A percentile compares a stretch with the other conserved stretches of the same genome.
These are phyloP conservation scores for Lentinula lateritia DNA, from an alignment of 768 basidiomycete species.

Conservation along the genomic window DNA sequence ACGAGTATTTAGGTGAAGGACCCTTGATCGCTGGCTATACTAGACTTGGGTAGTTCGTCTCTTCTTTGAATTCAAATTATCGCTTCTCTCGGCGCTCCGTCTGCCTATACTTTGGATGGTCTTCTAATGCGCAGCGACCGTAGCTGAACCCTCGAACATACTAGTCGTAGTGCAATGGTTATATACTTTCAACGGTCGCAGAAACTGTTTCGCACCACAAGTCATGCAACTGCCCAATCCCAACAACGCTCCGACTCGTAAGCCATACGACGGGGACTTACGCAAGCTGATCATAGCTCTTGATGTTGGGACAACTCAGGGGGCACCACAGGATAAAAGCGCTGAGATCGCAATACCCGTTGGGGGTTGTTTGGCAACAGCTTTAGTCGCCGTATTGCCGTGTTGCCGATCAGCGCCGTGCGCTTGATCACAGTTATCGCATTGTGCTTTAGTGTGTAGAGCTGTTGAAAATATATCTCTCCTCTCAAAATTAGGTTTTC, in stretches of 20 bases:
- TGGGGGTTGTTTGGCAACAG: no score
- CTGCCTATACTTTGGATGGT: not conserved
- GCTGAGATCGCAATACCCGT: no score
- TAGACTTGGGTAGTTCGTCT: not conserved
- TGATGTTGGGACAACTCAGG: constrained; percentile 24
- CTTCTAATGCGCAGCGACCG: not conserved
- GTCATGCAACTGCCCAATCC: not conserved
- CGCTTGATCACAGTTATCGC: no score
- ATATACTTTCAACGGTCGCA: not conserved
- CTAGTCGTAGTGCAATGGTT: not conserved
- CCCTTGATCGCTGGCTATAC: not conserved
- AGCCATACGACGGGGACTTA: constrained; percentile 23
- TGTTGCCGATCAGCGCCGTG: no score
- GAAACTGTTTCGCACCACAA: not conserved
- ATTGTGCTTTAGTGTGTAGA: no score
- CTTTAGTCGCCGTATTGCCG: no score
- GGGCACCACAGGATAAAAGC: no score
- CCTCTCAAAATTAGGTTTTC: no score
- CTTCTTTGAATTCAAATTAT: not conserved
- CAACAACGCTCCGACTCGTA: constrained; percentile 7
- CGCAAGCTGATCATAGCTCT: constrained; percentile 25
- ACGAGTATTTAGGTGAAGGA: not conserved
- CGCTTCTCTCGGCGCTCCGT: not conserved
- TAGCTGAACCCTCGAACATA: not conserved
- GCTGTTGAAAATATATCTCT: no score